Evolutionary conservation across 2,329 filamentous ascomycete genomes (phyloP).

Genomic region (Aspergillus proliferans): DNA sequence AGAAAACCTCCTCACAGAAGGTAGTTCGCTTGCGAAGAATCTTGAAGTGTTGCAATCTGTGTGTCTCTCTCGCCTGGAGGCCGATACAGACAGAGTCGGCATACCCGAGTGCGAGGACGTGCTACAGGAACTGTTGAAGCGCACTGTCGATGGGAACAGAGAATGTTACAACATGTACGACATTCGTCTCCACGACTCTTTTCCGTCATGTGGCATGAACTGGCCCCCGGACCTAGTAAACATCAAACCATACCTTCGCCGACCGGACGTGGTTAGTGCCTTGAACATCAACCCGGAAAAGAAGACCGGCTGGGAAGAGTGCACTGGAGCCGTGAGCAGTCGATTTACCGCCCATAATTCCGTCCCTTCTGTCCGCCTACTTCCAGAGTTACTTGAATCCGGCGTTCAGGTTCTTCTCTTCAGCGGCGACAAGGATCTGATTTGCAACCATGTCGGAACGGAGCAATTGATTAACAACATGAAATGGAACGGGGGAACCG

Average conservation of each 20-base stretch:
- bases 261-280: slow-evolving; percentile 68
- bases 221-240: slow-evolving; percentile 83
- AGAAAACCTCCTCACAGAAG: slow-evolving; percentile 63
- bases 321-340: slow-evolving; percentile 68
- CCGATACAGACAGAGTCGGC: slow-evolving; percentile 59
- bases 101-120: slow-evolving; percentile 68
- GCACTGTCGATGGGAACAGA: slow-evolving; percentile 52
- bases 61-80: slow-evolving; percentile 59
- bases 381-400: slow-evolving; percentile 72
- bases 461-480: slow-evolving; percentile 86
- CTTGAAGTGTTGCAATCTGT: slow-evolving; percentile 63
- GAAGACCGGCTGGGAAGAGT: slow-evolving; percentile 85
- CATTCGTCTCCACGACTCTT: slow-evolving; percentile 72
- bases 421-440: slow-evolving; percentile 87
- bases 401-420: slow-evolving; percentile 74
- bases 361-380: slow-evolving; percentile 62
- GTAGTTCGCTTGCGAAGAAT: slow-evolving; percentile 55
- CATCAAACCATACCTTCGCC: slow-evolving; percentile 78
- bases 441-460: slow-evolving; percentile 95
- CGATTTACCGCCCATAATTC: slow-evolving; percentile 68
- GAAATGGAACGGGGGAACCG: slow-evolving; percentile 84
- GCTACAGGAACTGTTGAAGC: slow-evolving; percentile 63
- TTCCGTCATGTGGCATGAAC: slow-evolving; percentile 88
- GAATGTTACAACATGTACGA: slow-evolving; percentile 97
- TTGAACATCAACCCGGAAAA: slow-evolving; percentile 79